phyloP scores from a whole-genome alignment of 768 basidiomycete species.

The Suillus spraguei region DNA sequence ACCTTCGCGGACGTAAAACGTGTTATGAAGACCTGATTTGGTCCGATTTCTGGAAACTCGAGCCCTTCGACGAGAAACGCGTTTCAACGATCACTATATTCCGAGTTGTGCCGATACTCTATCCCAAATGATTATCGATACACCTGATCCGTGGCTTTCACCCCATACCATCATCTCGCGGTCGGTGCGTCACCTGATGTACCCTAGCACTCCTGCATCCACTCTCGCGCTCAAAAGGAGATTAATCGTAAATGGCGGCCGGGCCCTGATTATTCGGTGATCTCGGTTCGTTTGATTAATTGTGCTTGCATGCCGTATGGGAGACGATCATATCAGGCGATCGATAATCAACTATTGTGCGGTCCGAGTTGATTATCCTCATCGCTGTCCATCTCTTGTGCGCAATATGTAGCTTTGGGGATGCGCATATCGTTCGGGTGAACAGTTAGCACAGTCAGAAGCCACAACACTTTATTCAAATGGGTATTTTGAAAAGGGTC shows the following conservation, averaged over 20 bases:
- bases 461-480: not conserved
- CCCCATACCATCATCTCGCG: not conserved
- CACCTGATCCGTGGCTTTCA: not conserved
- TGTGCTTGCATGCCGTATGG: not conserved
- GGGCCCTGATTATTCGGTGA: not conserved
- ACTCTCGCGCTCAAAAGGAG: constrained; percentile 4
- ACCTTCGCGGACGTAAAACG: constrained; percentile 6
- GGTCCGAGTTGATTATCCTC: not conserved
- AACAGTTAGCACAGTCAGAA: not conserved
- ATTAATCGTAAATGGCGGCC: not conserved
- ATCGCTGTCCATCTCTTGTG: not conserved
- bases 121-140: not conserved
- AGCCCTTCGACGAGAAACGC: not conserved
- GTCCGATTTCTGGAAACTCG: not conserved
- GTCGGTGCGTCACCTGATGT: not conserved
- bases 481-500: not conserved
- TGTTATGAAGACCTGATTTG: not conserved
- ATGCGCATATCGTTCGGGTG: not conserved
- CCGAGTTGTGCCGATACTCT: not conserved
- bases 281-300: not conserved
- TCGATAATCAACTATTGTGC: not conserved
- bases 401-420: not conserved
- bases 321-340: not conserved
- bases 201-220: not conserved
- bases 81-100: not conserved